Evolutionary conservation across 768 basidiomycete species (phyloP), one percentile per base, ranked within the genome.

Genomic region (Suillus subluteus): DNA sequence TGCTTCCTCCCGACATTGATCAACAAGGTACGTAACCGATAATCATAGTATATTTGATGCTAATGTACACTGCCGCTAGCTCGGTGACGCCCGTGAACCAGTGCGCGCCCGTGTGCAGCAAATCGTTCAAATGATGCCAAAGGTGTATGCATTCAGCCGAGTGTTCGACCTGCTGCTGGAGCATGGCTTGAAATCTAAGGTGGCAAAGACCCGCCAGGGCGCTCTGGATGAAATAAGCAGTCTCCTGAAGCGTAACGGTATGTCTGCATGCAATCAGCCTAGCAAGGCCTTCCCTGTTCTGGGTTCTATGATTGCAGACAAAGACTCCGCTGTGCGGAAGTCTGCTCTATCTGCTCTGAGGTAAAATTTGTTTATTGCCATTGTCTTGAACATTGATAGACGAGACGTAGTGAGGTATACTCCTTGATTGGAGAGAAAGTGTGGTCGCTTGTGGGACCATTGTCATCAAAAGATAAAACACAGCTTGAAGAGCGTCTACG

Each of bases 61-160:
- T 56, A 66, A 40, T 15, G 64, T 40, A 44, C 67, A 35, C 59
- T 56, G 63, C 66, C 16, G 30, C 13, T 72, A 99, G 97, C 90
- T 98, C 67, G 98, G 98, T 16, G 98, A 99, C 80, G 88, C 91
- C 37, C 85, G 95, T 35, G 95, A 96, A 78, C 89, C 87, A 67
- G 86, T 95, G 54, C 88, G 95, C 8, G 74, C 81, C 56, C 88
- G 96, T 61, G 89, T 98, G 26, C 89, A 93, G 70, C 90, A 88
- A 58, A 91, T 98, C 67, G 88, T 99, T 64, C 92, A 94, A 72
- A 85, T 84, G 6, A 82, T 98, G 62, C 91, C 96, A 8, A 94
- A 91, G 73, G 90, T 98, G 62, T 98, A 96, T 73, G 91, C 98
- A 1, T 96, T 91, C 72, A 98, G 96, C 72, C 90, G 96, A 48